These are phyloP conservation scores for Leptomonas seymouri DNA, from an alignment of 208 protist genomes.

Conservation along the genomic window DNA sequence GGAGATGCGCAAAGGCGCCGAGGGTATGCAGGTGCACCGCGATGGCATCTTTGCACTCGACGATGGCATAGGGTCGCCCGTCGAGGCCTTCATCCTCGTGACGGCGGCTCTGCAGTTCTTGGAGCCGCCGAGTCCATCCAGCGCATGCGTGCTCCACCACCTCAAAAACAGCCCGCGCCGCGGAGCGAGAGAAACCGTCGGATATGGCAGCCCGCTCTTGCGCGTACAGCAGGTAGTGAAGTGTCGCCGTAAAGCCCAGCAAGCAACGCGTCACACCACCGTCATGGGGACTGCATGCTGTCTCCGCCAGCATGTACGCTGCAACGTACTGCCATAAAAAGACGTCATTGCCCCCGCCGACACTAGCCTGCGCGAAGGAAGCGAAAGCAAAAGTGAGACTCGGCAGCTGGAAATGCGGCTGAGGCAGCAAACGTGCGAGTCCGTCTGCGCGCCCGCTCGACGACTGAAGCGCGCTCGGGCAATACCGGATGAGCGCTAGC, in stretches of 20 bases:
- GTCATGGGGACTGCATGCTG: background rate
- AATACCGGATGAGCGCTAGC: constrained; percentile 10
- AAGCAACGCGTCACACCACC: background rate
- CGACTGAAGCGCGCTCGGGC: constrained; percentile 22
- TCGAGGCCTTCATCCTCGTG: background rate
- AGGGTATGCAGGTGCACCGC: constrained; percentile 12
- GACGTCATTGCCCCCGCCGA: background rate
- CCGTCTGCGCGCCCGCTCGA: constrained; percentile 16
- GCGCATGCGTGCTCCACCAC: background rate
- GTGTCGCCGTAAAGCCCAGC: background rate
- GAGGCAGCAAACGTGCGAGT: constrained; percentile 17
- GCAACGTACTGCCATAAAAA: constrained; percentile 23
- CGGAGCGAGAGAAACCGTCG: background rate
- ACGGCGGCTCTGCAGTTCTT: background rate
- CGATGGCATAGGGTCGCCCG: background rate
- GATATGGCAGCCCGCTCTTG: background rate
- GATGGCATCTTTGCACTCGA: constrained; percentile 7
- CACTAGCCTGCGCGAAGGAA: background rate
- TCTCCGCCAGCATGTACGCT: background rate
- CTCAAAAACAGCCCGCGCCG: background rate
- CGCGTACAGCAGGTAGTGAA: constrained; percentile 9
- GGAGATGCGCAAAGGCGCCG: constrained; percentile 5
- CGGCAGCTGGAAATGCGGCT: background rate
- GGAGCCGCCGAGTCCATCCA: background rate
- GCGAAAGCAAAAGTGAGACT: background rate